phyloP scores from a whole-genome alignment of 495 filamentous ascomycete species.

The Glutinoglossum americanum region DNA sequence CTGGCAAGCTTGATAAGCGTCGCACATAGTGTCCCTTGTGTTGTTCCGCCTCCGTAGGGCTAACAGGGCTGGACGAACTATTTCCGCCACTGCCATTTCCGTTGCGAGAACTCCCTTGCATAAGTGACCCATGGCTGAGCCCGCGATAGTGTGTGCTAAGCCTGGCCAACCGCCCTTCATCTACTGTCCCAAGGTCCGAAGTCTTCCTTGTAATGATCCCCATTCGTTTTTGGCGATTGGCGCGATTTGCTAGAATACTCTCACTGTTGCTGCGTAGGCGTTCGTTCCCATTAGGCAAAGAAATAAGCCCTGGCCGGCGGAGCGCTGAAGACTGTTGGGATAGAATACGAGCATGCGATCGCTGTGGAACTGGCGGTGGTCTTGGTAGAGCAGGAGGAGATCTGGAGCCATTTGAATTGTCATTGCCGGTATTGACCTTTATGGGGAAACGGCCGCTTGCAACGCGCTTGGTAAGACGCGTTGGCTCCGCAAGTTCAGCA shows the following conservation, averaged over 20 bases:
- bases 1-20: conserved; percentile 64
- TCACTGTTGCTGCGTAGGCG: conserved; percentile 81
- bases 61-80: conserved; percentile 11
- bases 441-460: conserved; percentile 68
- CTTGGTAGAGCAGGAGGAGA: conserved; percentile 42
- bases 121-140: conserved; percentile 58
- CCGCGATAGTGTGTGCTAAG: conserved; percentile 68
- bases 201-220: conserved; percentile 61
- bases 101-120: conserved; percentile 21
- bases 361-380: conserved; percentile 48
- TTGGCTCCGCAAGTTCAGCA: conserved; percentile 42
- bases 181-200: conserved; percentile 49
- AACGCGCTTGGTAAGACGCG: conserved; percentile 50
- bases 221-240: conserved; percentile 51
- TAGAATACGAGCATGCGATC: conserved; percentile 57
- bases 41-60: conserved; percentile 19
- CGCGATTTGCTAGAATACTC: conserved; percentile 34
- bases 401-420: conserved; percentile 21
- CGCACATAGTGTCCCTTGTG: conserved; percentile 33
- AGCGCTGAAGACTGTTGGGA: conserved; percentile 43
- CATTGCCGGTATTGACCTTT: conserved; percentile 31
- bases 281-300: conserved; percentile 51
- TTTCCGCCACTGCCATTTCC: conserved; percentile 7
- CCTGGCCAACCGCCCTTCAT: conserved; percentile 49
- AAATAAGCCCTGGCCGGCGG: conserved; percentile 46